A percentile compares a stretch with the other conserved stretches of the same genome.
Conservation (phyloP, 108 stramenopile species). For the Pseudonitzschia multistriata region DNA sequence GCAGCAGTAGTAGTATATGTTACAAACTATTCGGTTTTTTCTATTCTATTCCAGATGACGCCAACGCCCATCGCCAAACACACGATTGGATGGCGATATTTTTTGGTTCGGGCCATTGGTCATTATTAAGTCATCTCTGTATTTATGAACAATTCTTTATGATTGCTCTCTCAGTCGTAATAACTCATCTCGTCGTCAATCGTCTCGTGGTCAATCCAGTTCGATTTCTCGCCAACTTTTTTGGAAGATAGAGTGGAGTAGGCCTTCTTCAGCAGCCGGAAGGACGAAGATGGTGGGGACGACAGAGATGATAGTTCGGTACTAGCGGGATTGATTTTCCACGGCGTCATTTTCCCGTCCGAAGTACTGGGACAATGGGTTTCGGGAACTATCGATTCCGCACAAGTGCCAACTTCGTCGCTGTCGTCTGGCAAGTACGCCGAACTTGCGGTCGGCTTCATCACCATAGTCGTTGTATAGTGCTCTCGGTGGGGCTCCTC, state of each 20-base stretch:
- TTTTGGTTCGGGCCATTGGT: too few species aligned
- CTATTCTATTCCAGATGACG: neutral
- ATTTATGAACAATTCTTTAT: neutral
- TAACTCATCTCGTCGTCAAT: conserved; percentile 14
- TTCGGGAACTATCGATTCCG: conserved; percentile 17
- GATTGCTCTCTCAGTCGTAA: neutral
- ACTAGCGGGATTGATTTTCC: neutral
- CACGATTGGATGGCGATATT: conserved; percentile 6
- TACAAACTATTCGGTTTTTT: neutral
- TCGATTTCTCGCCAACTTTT: neutral
- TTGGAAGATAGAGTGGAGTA: conserved; percentile 12
- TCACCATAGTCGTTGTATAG: conserved; percentile 11
- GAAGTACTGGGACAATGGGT: conserved; percentile 3
- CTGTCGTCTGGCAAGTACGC: neutral
- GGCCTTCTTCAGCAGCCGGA: conserved; percentile 8
- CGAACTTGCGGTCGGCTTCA: conserved; percentile 1
- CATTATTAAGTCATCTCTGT: neutral
- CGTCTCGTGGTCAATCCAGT: conserved; percentile 8
- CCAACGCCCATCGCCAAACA: neutral
- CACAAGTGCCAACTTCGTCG: conserved; percentile 22
- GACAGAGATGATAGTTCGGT: neutral
- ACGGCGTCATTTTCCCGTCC: conserved; percentile 12
- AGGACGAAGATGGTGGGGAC: conserved; percentile 5
- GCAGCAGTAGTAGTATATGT: neutral
- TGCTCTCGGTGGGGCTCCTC: neutral